Percentiles rank a stretch among this genome's conserved stretches.
phyloP scores from a whole-genome alignment of 306 rosid genomes.

The Begonia peltatifolia region DNA sequence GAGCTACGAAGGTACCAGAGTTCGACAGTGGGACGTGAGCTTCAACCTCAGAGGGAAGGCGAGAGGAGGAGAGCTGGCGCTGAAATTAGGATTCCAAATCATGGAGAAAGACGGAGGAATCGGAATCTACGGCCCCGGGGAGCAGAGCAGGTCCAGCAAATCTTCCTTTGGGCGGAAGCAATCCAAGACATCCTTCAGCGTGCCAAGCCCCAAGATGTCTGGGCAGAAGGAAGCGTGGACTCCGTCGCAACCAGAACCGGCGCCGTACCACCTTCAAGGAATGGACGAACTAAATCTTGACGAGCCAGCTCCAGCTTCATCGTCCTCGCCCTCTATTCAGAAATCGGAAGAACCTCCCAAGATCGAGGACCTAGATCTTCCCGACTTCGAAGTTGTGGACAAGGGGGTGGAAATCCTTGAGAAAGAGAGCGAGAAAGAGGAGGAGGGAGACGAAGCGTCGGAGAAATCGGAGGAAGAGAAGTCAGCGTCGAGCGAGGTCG shows the following conservation, averaged over 20 bases:
- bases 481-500: conserved; percentile 49
- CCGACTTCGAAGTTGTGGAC: conserved; percentile 78
- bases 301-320: conserved; percentile 49
- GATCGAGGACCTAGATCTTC: conserved; percentile 71
- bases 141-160: conserved; percentile 28
- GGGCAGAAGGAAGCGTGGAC: conserved; percentile 54
- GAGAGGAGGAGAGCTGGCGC: conserved; percentile 68
- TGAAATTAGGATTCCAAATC: conserved; percentile 85
- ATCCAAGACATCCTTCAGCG: conserved; percentile 81
- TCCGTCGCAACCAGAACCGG: conserved; percentile 32
- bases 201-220: conserved; percentile 66
- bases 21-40: conserved; percentile 75
- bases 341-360: conserved; percentile 26
- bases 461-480: conserved; percentile 32
- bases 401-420: conserved; percentile 79
- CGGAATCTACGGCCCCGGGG: conserved; percentile 45
- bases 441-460: conserved; percentile 18
- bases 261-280: conserved; percentile 33
- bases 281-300: conserved; percentile 90
- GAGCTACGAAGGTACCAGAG: conserved; percentile 43
- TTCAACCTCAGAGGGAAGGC: conserved; percentile 76
- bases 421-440: conserved; percentile 25
- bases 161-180: conserved; percentile 57
- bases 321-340: conserved; percentile 20
- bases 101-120: conserved; percentile 92